These are phyloP conservation scores for Colletotrichum sp. DNA, from an alignment of 2,329 filamentous ascomycete species.

Conservation along the genomic window DNA sequence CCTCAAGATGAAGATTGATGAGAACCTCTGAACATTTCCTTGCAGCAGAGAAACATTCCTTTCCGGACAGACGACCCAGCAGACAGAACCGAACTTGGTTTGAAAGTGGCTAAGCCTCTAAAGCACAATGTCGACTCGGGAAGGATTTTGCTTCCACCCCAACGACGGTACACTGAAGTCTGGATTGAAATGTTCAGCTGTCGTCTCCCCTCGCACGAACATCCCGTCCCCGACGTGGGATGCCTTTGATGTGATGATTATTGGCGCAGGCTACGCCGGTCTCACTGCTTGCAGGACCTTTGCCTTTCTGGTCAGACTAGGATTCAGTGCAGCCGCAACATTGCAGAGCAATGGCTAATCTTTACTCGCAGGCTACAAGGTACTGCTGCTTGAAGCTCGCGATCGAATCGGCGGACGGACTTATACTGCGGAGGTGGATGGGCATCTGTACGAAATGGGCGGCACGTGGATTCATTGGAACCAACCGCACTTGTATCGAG, in stretches of 20 bases:
- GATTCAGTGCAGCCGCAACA: not conserved
- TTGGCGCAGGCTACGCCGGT: conserved; percentile 27
- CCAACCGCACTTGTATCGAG: conserved; percentile 46
- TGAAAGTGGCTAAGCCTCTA: too few relatives aligned
- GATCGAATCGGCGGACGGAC: conserved; percentile 47
- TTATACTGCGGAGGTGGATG: conserved; percentile 39
- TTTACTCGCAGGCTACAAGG: conserved; percentile 22
- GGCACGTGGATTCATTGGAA: conserved; percentile 47
- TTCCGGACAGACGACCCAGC: too few relatives aligned
- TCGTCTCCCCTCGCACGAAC: too few relatives aligned
- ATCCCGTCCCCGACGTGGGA: too few relatives aligned
- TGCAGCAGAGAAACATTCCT: too few relatives aligned
- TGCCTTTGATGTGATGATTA: conserved; percentile 23
- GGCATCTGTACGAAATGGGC: conserved; percentile 45
- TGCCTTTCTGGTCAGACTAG: not conserved
- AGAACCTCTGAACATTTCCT: too few relatives aligned
- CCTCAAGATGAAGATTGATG: too few relatives aligned
- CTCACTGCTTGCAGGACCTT: conserved; percentile 26
- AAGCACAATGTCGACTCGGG: too few relatives aligned
- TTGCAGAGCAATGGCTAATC: not conserved
- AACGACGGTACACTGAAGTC: too few relatives aligned
- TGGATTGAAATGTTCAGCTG: too few relatives aligned
- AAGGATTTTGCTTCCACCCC: too few relatives aligned
- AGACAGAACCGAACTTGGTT: too few relatives aligned
- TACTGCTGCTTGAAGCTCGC: conserved; percentile 43